phyloP scores from a whole-genome alignment of 2,329 filamentous ascomycete species.

The Colletotrichum scovillei region DNA sequence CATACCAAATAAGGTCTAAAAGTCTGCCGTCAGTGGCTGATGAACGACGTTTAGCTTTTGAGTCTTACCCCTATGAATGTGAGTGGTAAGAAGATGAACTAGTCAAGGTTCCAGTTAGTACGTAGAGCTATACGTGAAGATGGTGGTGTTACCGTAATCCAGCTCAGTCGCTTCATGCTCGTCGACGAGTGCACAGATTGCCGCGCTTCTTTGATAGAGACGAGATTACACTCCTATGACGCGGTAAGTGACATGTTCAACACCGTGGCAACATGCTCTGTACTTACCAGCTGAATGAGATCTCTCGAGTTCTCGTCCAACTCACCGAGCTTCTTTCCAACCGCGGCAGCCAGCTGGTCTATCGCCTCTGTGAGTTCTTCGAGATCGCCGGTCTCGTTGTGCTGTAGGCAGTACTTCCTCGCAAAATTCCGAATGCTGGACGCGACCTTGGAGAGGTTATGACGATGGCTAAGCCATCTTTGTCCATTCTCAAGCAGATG shows the following conservation, averaged over 20 bases:
- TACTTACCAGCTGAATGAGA: background rate
- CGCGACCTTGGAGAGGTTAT: background rate
- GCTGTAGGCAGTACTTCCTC: background rate
- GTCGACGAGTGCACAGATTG: background rate
- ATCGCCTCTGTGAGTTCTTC: background rate
- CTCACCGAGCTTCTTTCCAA: background rate
- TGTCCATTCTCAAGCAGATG: background rate
- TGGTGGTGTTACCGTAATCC: background rate
- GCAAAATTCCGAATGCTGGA: background rate
- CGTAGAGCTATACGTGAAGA: background rate
- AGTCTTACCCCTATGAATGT: background rate
- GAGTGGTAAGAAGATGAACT: background rate
- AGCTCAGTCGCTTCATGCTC: background rate
- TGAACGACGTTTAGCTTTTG: background rate
- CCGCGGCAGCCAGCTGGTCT: background rate
- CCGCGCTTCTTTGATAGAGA: background rate
- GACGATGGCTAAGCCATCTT: background rate
- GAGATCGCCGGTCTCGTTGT: background rate
- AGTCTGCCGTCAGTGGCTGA: background rate
- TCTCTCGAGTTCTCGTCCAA: background rate
- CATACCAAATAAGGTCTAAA: background rate
- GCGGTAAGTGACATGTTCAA: background rate
- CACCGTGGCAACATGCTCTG: background rate
- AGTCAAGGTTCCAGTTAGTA: background rate
- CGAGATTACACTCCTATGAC: background rate